Evolutionary conservation across 192 early-diverging fungal species (phyloP).

Genomic region (Ambispora gerdemannii): DNA sequence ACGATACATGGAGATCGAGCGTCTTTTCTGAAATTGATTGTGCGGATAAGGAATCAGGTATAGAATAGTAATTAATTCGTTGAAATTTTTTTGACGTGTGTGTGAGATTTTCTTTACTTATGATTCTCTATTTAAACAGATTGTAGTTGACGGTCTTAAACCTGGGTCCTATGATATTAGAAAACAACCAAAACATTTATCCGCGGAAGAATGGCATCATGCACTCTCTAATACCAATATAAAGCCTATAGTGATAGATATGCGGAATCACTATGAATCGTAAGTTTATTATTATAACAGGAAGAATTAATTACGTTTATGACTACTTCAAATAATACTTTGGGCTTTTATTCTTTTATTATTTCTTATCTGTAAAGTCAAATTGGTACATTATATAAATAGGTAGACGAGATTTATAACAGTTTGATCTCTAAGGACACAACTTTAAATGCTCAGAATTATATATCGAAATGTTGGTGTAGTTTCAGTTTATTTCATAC

Average conservation of each 20-base stretch:
- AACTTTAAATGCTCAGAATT: no score
- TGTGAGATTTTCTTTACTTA: neutral
- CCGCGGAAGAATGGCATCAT: constrained; percentile 65
- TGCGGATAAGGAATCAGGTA: constrained; percentile 61
- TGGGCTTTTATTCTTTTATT: neutral
- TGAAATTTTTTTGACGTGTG: constrained; percentile 26
- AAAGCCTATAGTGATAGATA: constrained; percentile 62
- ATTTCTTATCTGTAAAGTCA: no score
- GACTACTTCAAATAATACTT: neutral
- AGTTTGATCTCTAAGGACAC: no score
- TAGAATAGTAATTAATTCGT: constrained; percentile 21
- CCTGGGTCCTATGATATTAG: constrained; percentile 51
- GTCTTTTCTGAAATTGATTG: constrained; percentile 65
- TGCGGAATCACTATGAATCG: constrained; percentile 80
- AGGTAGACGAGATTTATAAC: no score
- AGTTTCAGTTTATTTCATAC: neutral
- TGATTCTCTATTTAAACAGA: constrained; percentile 34
- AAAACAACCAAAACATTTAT: constrained; percentile 63
- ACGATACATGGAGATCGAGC: constrained; percentile 49
- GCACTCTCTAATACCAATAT: constrained; percentile 46
- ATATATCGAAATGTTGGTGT: no score
- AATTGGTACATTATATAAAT: no score
- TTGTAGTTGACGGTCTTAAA: constrained; percentile 59
- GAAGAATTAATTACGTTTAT: neutral
- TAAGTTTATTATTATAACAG: constrained; percentile 25